phyloP scores from a whole-genome alignment of 2,329 filamentous ascomycete species.

The Xylaria multiplex region DNA sequence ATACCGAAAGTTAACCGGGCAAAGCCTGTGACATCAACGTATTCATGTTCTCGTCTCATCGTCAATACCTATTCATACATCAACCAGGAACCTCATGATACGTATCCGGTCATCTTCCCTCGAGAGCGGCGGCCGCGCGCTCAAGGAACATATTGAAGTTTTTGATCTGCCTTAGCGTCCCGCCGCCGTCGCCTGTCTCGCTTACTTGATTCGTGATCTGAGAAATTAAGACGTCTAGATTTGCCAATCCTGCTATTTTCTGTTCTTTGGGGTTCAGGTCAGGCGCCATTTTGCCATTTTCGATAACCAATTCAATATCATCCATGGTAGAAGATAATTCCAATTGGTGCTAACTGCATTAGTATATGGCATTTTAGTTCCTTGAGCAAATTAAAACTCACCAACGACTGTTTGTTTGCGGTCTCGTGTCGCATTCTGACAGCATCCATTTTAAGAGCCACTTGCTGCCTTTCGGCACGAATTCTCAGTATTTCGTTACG shows the following conservation, averaged over 20 bases:
- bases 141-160: constrained; percentile 73
- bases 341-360: constrained; percentile 55
- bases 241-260: constrained; percentile 62
- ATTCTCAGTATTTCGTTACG: constrained; percentile 70
- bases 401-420: constrained; percentile 62
- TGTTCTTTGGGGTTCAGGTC: constrained; percentile 58
- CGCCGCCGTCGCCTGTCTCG: constrained; percentile 59
- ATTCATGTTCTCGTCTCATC: constrained; percentile 29
- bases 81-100: neutral
- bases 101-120: constrained; percentile 49
- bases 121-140: constrained; percentile 66
- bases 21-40: constrained; percentile 3
- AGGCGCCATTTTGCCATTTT: constrained; percentile 60
- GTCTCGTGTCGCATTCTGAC: constrained; percentile 68
- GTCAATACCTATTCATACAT: constrained; percentile 8
- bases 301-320: constrained; percentile 68
- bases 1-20: neutral
- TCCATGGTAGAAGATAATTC: constrained; percentile 68
- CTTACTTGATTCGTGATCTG: constrained; percentile 65
- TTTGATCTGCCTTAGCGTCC: constrained; percentile 64
- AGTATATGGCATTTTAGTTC: constrained; percentile 5
- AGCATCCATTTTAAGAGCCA: constrained; percentile 70
- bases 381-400: constrained; percentile 47
- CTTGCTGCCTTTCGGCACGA: constrained; percentile 68
- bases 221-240: constrained; percentile 67